Conservation (phyloP, 257 asterid species). For the Agastache rugosa region DNA sequence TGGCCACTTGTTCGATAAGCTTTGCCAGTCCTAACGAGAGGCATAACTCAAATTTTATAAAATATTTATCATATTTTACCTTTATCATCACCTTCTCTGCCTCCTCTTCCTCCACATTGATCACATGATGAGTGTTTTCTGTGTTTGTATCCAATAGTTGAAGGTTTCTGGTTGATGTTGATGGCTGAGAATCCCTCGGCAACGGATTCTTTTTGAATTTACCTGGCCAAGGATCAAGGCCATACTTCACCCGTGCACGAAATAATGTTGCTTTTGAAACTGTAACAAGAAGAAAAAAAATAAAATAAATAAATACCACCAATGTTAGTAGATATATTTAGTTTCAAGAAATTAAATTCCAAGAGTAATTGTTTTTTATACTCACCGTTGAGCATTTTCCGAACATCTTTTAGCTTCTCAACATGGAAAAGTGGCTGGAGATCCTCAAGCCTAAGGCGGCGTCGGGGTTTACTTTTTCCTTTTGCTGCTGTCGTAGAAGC, state of each 20-base stretch:
- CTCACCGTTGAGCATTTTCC: slow-evolving; percentile 34
- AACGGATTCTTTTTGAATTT: neutral
- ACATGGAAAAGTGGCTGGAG: slow-evolving; percentile 28
- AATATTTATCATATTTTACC: slow-evolving; percentile 23
- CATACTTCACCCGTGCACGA: slow-evolving; percentile 31
- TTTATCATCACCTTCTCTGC: slow-evolving; percentile 10
- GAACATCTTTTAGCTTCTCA: slow-evolving; percentile 27
- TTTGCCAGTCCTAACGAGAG: slow-evolving; percentile 11
- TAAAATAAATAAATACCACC: too few species aligned
- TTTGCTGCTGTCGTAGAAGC: neutral
- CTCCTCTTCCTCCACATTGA: neutral
- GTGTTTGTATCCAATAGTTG: neutral
- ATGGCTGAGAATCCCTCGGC: neutral
- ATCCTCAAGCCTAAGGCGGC: slow-evolving; percentile 16
- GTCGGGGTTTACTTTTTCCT: neutral
- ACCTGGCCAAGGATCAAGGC: slow-evolving; percentile 41
- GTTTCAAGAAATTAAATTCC: neutral
- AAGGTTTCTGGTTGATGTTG: neutral
- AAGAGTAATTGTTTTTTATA: neutral
- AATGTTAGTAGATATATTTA: neutral
- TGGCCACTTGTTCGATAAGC: slow-evolving; percentile 33
- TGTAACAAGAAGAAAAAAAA: slow-evolving; percentile 13
- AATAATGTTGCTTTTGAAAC: slow-evolving; percentile 38
- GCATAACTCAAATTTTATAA: slow-evolving; percentile 26
- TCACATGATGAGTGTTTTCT: too few species aligned